Evolutionary conservation across 129 eudicot species (phyloP), one percentile per base, ranked within the genome.

Genomic region (Oenanthe sinensis): DNA sequence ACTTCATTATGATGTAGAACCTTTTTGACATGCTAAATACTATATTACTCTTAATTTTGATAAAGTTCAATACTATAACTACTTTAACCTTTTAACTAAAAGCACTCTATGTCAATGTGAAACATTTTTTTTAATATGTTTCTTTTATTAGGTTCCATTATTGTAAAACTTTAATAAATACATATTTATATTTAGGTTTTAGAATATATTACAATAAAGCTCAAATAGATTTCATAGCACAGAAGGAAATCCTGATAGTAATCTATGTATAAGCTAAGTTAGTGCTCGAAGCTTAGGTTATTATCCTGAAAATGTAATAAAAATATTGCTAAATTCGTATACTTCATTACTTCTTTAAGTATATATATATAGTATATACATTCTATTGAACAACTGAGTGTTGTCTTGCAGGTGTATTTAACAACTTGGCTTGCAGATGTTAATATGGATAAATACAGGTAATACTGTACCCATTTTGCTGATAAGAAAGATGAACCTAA

Each of bases 361-460:
- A 39, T 39, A 39, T 39, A 5, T 39, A 39, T 39, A 3, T 3
- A 19, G n/a, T 50, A 0, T 50, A 2, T 40, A 19, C 6, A 28
- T 30, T 55, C 0, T 45, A 30, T 40, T 69, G 17, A 60, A 72
- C 74, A 78, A 0, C 44, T 52, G 12, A 22, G 20, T n/a, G 16
- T 72, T 75, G 20, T 74, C 50, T 79, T 81, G 80, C 92, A 94
- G 96, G 88, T 90, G 39, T 92, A 92, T 81, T 75, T 95, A 69
- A 95, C 96, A 82, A 87, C 96, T 58, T 95, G 97, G 99, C 85
- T 95, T 68, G 88, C 85, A 65, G 94, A 90, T 60, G 92, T 88
- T 37, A 90, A 92, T 74, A 79, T 95, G 24, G 97, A 95, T 79
- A 88, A 76, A 50, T 55, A 70, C 89, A 93, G 98, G 98, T 91